A percentile compares a stretch with the other conserved stretches of the same genome.
phyloP scores from a whole-genome alignment of 2,329 filamentous ascomycete genomes.

The Cladosporium sp. region DNA sequence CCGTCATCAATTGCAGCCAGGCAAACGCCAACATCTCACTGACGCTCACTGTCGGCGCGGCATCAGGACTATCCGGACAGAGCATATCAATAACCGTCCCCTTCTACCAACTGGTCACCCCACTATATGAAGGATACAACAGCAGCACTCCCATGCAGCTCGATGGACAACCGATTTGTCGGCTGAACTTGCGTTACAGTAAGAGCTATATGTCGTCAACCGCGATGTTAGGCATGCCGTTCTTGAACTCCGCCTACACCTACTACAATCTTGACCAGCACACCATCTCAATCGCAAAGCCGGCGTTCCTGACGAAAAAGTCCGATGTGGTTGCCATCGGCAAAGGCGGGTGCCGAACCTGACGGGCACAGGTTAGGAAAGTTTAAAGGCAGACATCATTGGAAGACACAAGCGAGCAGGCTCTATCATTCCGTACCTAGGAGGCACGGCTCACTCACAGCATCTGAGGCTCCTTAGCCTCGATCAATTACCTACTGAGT shows the following conservation, averaged over 20 bases:
- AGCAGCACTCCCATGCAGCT: neutral
- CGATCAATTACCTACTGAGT: no score
- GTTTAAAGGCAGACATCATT: neutral
- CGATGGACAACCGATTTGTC: neutral
- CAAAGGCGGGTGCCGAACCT: neutral
- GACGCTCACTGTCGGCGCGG: neutral
- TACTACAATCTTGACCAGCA: neutral
- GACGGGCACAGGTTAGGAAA: neutral
- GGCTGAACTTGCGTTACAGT: neutral
- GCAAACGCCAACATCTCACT: neutral
- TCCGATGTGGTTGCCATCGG: neutral
- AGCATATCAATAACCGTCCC: neutral
- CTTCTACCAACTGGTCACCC: neutral
- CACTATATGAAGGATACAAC: neutral
- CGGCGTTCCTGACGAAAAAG: neutral
- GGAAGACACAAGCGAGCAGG: no score
- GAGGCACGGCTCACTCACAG: no score
- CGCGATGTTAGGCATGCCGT: neutral
- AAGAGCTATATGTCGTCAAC: no score
- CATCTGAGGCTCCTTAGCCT: no score
- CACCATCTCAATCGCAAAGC: conserved; percentile 1
- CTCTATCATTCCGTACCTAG: no score
- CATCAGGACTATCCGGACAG: neutral
- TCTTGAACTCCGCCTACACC: neutral
- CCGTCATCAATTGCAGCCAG: neutral